Percentiles rank a stretch among this genome's conserved stretches.
phyloP scores from a whole-genome alignment of 148 eudicot species.

The Hydrangea macrophylla region DNA sequence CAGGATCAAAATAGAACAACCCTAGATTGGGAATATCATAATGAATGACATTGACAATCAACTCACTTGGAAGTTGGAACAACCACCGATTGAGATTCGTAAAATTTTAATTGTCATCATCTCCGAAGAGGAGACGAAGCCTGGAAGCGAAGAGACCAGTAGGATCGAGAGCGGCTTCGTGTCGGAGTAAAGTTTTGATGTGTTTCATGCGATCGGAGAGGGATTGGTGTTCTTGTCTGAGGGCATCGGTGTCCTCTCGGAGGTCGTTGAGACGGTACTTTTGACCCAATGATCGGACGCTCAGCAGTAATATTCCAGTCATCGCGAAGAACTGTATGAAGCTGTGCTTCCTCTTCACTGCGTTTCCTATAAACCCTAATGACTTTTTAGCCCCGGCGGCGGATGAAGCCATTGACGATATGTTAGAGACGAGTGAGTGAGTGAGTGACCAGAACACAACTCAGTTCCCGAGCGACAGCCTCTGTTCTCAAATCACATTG shows the following conservation, averaged over 20 bases:
- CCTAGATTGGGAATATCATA: neutral
- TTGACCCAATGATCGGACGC: constrained; percentile 62
- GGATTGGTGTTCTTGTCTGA: constrained; percentile 41
- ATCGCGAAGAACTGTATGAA: constrained; percentile 75
- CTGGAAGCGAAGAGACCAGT: constrained; percentile 53
- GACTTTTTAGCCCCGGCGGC: constrained; percentile 22
- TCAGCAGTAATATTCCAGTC: constrained; percentile 66
- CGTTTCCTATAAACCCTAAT: constrained; percentile 48
- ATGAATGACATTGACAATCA: constrained; percentile 11
- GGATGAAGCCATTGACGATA: constrained; percentile 10
- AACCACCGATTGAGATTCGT: too few relatives aligned
- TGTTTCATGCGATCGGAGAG: constrained; percentile 41
- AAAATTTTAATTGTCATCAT: too few relatives aligned
- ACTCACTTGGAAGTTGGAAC: too few relatives aligned
- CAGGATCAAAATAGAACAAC: too few relatives aligned
- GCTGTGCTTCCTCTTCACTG: constrained; percentile 55
- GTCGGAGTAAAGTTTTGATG: constrained; percentile 48
- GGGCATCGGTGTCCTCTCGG: constrained; percentile 41
- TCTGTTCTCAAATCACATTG: too few relatives aligned
- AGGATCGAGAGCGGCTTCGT: constrained; percentile 57
- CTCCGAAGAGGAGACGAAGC: constrained; percentile 49
- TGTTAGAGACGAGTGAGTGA: too few relatives aligned
- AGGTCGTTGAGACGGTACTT: constrained; percentile 72
- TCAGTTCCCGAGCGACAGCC: too few relatives aligned
- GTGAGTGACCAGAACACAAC: too few relatives aligned